Conservation (phyloP, 192 early-diverging fungal species). For the Podila verticillata region DNA sequence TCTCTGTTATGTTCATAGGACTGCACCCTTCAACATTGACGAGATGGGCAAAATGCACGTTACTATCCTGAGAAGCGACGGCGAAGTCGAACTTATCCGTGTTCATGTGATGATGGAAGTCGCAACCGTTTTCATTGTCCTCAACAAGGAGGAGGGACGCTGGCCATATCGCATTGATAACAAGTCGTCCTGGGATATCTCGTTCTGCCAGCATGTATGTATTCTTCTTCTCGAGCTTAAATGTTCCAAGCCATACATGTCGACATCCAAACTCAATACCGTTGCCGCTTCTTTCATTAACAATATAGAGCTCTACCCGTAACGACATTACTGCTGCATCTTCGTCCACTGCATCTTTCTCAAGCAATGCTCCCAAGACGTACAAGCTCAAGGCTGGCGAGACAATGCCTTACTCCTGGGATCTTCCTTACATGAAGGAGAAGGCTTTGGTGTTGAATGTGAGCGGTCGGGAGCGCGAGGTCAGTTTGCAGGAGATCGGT, state of each 20-base stretch:
- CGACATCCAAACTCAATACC: slow-evolving; percentile 2
- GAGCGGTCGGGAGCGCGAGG: slow-evolving; percentile 77
- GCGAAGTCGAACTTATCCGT: slow-evolving; percentile 75
- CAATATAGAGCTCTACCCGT: slow-evolving; percentile 14
- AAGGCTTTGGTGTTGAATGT: slow-evolving; percentile 82
- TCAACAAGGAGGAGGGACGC: slow-evolving; percentile 75
- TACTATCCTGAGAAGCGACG: slow-evolving; percentile 73
- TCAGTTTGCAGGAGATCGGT: slow-evolving; percentile 93
- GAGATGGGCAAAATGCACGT: slow-evolving; percentile 88
- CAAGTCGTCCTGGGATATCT: slow-evolving; percentile 72
- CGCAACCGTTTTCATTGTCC: slow-evolving; percentile 90
- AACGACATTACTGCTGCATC: slow-evolving; percentile 16
- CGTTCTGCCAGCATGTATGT: slow-evolving; percentile 81
- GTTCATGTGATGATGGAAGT: slow-evolving; percentile 86
- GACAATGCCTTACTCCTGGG: slow-evolving; percentile 89
- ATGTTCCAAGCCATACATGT: not conserved
- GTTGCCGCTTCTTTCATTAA: slow-evolving; percentile 10
- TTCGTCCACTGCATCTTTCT: slow-evolving; percentile 32
- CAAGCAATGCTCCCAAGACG: slow-evolving; percentile 49
- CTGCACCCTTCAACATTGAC: slow-evolving; percentile 85
- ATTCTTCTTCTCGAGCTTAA: not conserved
- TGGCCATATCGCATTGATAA: slow-evolving; percentile 96
- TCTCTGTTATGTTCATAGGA: slow-evolving; percentile 51
- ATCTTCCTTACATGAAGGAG: slow-evolving; percentile 76
- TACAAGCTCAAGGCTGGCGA: slow-evolving; percentile 64